Evolutionary conservation across 768 basidiomycete species (phyloP), one percentile per base, ranked within the genome.

Genomic region (Trametes maxima): DNA sequence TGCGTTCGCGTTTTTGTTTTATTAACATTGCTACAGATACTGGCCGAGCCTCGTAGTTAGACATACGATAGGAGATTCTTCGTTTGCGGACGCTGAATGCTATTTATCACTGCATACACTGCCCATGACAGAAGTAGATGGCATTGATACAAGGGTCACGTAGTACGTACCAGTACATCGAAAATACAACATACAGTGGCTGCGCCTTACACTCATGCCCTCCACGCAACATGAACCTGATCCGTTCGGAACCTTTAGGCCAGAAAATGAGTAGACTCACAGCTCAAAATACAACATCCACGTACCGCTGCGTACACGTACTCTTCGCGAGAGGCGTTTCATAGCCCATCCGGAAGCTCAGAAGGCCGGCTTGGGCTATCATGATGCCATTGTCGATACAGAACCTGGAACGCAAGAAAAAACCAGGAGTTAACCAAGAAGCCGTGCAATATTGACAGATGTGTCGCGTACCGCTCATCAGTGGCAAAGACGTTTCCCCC

Each of bases 341-440:
- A 62, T 86, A 82, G 24, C 96, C 97, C 94, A 95, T 98, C 2
- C 97, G 83, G 73, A 86, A 94, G 63, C 88, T 86, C 39, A 99
- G 80, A 28, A 99, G 81, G 5, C 97, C 97, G 6, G 97, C 97
- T 70, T 99, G 97, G 2, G 97, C 96, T 56, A 99, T 98, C 97
- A 99, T 99, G 67, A 98, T 96, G 1, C 97, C 97, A 67, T 99
- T 99, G 73, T 99, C 97, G 62, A 99, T 98, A 75, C 97, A 98
- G 75, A 96, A 98, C 55, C 95, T 96, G 67, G 40, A n/a, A n/a
- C n/a, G 12, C 24, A 37, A 39, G 39, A 50, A 25, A 13, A 33
- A 37, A 16, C 40, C 45, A 22, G 22, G 13, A 24, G 37, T 55
- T 40, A 47, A 54, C 36, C 28, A 14, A 22, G 58, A 14, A 52